phyloP scores from a whole-genome alignment of 495 filamentous ascomycete genomes.

The Hypoxylon fuscum region DNA sequence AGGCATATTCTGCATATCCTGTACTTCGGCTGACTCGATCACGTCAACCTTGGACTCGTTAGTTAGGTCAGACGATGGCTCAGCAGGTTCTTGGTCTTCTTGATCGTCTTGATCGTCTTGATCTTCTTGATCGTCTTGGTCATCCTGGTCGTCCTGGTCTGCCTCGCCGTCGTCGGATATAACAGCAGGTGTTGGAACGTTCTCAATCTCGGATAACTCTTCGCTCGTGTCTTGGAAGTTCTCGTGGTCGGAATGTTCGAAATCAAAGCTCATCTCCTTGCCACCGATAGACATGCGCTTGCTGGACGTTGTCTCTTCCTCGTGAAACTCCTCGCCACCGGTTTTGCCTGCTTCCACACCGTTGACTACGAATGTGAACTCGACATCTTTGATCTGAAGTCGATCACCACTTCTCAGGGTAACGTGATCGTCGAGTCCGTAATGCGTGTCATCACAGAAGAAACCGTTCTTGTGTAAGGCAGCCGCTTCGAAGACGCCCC shows the following conservation, averaged over 20 bases:
- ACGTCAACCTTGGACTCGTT: conserved; percentile 53
- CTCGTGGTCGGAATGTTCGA: conserved; percentile 66
- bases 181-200: conserved; percentile 31
- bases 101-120: conserved; percentile 51
- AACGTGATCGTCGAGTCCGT: conserved; percentile 67
- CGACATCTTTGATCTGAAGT: conserved; percentile 82
- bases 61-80: conserved; percentile 48
- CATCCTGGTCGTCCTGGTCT: too few relatives aligned
- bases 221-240: conserved; percentile 64
- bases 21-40: conserved; percentile 46
- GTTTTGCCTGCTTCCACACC: conserved; percentile 75
- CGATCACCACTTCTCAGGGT: conserved; percentile 75
- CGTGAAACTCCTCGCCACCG: conserved; percentile 63
- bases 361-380: conserved; percentile 77
- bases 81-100: conserved; percentile 47
- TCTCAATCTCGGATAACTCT: conserved; percentile 48
- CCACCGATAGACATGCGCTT: conserved; percentile 61
- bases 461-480: conserved; percentile 87
- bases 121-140: conserved; percentile 44
- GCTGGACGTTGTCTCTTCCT: conserved; percentile 51
- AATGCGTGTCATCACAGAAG: conserved; percentile 79
- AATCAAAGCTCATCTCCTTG: conserved; percentile 71
- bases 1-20: conserved; percentile 44
- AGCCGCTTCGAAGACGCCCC: conserved; percentile 78
- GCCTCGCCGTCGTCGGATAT: conserved; percentile 35